phyloP scores from a whole-genome alignment of 1,284 basidiomycete genomes.

The Cryptococcus maquisensis region DNA sequence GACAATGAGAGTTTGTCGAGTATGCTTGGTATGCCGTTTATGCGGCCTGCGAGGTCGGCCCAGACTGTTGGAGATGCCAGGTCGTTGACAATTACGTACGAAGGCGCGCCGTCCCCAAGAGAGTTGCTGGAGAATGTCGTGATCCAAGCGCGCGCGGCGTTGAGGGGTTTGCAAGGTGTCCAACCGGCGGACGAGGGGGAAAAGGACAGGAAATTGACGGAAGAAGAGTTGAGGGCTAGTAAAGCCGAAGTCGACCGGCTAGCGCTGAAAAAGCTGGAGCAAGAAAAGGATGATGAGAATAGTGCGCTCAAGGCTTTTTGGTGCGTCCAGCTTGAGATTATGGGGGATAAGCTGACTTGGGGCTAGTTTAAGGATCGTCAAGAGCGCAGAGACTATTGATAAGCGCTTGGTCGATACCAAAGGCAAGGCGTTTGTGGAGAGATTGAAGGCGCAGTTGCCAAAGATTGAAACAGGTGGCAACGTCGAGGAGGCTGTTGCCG shows the following conservation, averaged over 20 bases:
- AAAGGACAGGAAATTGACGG: conserved; percentile 5
- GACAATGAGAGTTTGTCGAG: conserved; percentile 83
- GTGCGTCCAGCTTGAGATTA: conserved; percentile 25
- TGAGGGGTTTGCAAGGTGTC: conserved; percentile 61
- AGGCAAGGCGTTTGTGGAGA: conserved; percentile 71
- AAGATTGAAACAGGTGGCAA: conserved; percentile 58
- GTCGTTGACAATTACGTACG: conserved; percentile 61
- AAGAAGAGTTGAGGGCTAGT: conserved; percentile 14
- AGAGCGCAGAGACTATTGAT: conserved; percentile 75
- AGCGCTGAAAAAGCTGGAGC: conserved; percentile 21
- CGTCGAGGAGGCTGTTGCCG: neutral
- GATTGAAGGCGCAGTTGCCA: conserved; percentile 69
- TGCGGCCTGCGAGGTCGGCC: conserved; percentile 53
- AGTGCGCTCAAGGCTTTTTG: conserved; percentile 45
- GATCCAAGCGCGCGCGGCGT: conserved; percentile 79
- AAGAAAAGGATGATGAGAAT: conserved; percentile 50
- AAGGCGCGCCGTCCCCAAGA: conserved; percentile 79
- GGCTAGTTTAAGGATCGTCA: conserved; percentile 70
- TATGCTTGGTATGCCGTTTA: conserved; percentile 94
- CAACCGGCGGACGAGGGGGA: neutral
- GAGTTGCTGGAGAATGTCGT: conserved; percentile 82
- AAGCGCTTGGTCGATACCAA: conserved; percentile 77
- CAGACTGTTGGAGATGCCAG: conserved; percentile 8
- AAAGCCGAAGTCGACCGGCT: conserved; percentile 6
- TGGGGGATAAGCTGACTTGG: neutral